Base-by-base conservation (phyloP, 495 filamentous ascomycete species). In the Lineolata rhizophorae region DNA sequence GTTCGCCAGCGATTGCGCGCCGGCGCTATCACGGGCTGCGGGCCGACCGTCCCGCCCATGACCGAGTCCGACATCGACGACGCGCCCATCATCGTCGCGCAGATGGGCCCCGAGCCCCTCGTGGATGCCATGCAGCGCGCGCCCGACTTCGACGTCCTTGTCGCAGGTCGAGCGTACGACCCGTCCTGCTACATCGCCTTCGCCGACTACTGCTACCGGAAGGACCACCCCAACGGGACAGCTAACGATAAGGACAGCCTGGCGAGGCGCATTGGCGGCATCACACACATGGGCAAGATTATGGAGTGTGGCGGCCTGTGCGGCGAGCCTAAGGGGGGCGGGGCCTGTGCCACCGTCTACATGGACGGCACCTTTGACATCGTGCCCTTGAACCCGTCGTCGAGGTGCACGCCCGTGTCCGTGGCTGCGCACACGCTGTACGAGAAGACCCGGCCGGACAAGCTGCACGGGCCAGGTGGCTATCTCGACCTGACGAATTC, bases 361-460 rank as follows among this genome's bases (percentile, higher is more conserved):
- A n/a, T n/a, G n/a, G 32, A 42, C 14, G 52, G 55, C n/a, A 46
- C 41, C 1, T 65, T 65, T 34, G 56, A 59, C 28, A 40, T 64
- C 10, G 41, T 30, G 1, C 59, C 60, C 1, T 29, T 57, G 6
- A 21, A 34, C 6, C 36, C 44, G 1, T 34, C 35, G 0, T 43
- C 46, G 2, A 40, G 45, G 5, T 66, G 62, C 37, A 63, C 56
- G 0, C 50, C 55, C 0, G 22, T 51, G 2, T 54, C 50, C 5
- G 58, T 66, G 1, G 60, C 61, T 1, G 57, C 61, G 0, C 61
- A 64, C 35, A 54, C 61, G 1, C 46, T 66, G 24, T 64, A 64
- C 22, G 60, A 66, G 40, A 66, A 64, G 35, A 43, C 54, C 1
- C 42, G 58, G 19, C 58, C 62, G 0, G 60, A 63, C 46, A 24